Evolutionary conservation across 495 filamentous ascomycete genomes (phyloP).

Genomic region (Daldinia caldariorum): DNA sequence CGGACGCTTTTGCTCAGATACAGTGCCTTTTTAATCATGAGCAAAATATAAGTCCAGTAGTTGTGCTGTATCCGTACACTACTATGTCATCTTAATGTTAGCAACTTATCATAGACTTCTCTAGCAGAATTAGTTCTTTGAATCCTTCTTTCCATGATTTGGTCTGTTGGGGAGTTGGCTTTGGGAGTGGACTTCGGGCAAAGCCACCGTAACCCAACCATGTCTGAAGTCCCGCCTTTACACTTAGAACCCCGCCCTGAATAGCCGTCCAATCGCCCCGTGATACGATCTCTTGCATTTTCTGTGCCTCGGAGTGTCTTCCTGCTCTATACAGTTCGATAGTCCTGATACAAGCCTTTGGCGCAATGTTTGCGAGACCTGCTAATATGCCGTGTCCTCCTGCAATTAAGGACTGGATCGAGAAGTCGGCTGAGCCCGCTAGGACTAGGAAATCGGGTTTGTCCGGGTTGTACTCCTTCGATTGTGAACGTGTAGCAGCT

Average conservation of each 20-base stretch:
- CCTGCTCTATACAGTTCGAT: slow-evolving; percentile 76
- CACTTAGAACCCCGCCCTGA: slow-evolving; percentile 80
- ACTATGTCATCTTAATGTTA: slow-evolving; percentile 15
- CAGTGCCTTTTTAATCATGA: background rate
- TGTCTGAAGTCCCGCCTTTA: slow-evolving; percentile 78
- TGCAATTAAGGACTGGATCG: slow-evolving; percentile 75
- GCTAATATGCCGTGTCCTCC: slow-evolving; percentile 83
- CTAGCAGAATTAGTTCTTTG: slow-evolving; percentile 76
- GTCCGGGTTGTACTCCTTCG: slow-evolving; percentile 69
- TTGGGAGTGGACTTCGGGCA: slow-evolving; percentile 79
- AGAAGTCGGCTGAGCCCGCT: slow-evolving; percentile 87
- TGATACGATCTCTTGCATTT: slow-evolving; percentile 73
- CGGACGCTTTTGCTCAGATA: background rate
- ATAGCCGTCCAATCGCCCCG: slow-evolving; percentile 84
- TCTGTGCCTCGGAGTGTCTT: slow-evolving; percentile 71
- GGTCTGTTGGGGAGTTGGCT: slow-evolving; percentile 67
- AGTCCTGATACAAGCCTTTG: slow-evolving; percentile 75
- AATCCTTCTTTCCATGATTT: slow-evolving; percentile 74
- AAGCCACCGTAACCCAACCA: slow-evolving; percentile 84
- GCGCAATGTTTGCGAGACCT: slow-evolving; percentile 82
- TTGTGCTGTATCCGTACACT: slow-evolving; percentile 1
- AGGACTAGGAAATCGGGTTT: slow-evolving; percentile 75
- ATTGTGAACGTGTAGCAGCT: slow-evolving; percentile 76
- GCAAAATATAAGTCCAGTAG: background rate
- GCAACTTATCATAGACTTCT: slow-evolving; percentile 51